A percentile compares a stretch with the other conserved stretches of the same genome.
Evolutionary conservation across 495 filamentous ascomycete genomes (phyloP).

Genomic region (Talaromyces nanjingensis): DNA sequence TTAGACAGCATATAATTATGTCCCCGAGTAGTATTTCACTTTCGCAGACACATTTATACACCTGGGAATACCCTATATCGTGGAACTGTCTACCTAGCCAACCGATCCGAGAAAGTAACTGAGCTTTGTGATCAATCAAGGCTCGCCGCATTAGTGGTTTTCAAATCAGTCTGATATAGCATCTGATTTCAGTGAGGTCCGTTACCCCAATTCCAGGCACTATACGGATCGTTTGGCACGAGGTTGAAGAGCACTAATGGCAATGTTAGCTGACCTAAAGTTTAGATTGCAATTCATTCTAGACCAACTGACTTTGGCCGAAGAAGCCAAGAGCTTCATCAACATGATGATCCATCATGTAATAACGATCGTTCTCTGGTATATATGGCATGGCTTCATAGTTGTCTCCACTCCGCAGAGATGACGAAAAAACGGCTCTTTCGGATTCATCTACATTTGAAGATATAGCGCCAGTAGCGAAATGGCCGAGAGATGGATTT

Average conservation of each 20-base stretch:
- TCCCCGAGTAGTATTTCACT: background rate
- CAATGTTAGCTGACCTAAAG: background rate
- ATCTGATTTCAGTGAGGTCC: background rate
- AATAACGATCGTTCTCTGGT: constrained; percentile 2
- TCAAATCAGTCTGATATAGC: background rate
- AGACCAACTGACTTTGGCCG: constrained; percentile 3
- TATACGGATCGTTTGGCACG: constrained; percentile 3
- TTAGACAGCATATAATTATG: background rate
- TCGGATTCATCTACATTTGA: background rate
- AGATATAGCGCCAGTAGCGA: background rate
- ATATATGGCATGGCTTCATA: constrained; percentile 2
- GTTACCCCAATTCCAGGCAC: constrained; percentile 1
- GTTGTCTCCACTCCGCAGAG: background rate
- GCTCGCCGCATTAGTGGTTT: background rate
- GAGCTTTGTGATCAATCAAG: background rate
- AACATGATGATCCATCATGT: constrained; percentile 2
- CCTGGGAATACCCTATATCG: background rate
- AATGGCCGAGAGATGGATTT: background rate
- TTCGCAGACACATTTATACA: background rate
- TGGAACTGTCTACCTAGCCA: background rate
- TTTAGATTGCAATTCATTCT: too few species aligned
- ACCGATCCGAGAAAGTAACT: background rate
- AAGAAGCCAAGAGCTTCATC: constrained; percentile 1
- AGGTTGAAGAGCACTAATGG: constrained; percentile 1
- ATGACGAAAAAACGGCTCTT: background rate